phyloP scores from a whole-genome alignment of 768 basidiomycete genomes.

The Termitomyces sp. region DNA sequence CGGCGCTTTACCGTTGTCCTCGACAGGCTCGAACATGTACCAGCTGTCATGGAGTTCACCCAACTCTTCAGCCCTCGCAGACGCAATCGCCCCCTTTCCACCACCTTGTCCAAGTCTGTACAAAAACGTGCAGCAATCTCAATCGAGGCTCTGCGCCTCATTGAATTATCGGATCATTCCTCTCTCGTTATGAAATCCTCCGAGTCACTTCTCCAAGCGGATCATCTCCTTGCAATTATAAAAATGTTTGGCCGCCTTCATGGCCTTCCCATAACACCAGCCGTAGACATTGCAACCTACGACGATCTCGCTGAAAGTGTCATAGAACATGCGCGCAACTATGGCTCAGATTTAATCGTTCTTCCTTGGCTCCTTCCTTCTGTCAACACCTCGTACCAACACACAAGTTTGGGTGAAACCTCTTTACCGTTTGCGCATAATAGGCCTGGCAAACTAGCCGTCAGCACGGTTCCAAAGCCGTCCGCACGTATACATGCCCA shows the following conservation, averaged over 20 bases:
- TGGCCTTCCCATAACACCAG: slow-evolving; percentile 55
- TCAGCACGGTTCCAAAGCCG: slow-evolving; percentile 25
- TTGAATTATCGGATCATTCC: slow-evolving; percentile 81
- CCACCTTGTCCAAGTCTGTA: neutral
- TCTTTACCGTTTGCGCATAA: neutral
- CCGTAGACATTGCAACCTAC: slow-evolving; percentile 70
- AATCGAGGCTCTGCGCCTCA: slow-evolving; percentile 74
- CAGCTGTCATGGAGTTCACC: slow-evolving; percentile 84
- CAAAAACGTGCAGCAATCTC: slow-evolving; percentile 25
- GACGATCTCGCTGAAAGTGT: slow-evolving; percentile 72
- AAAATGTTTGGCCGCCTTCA: slow-evolving; percentile 72
- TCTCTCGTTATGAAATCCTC: slow-evolving; percentile 85
- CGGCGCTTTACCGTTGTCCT: slow-evolving; percentile 75
- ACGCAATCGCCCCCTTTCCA: slow-evolving; percentile 10
- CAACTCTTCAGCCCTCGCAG: slow-evolving; percentile 59
- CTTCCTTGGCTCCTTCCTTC: slow-evolving; percentile 70
- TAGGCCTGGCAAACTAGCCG: neutral
- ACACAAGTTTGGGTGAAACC: neutral
- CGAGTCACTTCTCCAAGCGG: slow-evolving; percentile 50
- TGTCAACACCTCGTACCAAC: neutral
- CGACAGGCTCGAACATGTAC: slow-evolving; percentile 84
- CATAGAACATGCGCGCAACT: slow-evolving; percentile 53
- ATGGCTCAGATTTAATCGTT: slow-evolving; percentile 67
- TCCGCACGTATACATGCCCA: slow-evolving; percentile 63
- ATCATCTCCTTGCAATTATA: slow-evolving; percentile 69